Evolutionary conservation across 1,139 yeast species (phyloP).

Genomic region (Candida labiduridarum): DNA sequence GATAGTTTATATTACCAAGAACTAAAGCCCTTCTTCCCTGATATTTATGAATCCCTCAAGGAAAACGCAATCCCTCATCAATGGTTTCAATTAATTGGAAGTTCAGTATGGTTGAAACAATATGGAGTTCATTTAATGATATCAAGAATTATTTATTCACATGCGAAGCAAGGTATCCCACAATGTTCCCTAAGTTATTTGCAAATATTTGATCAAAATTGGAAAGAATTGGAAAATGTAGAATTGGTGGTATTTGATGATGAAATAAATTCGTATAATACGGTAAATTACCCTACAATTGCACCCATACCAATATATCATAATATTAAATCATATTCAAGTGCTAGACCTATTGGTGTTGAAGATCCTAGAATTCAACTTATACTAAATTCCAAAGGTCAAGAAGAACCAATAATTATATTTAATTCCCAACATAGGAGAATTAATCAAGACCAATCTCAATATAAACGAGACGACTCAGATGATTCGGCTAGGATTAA

Average conservation of each 20-base stretch:
- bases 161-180: conserved; percentile 32
- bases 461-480: too few relatives aligned
- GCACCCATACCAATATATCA: conserved; percentile 34
- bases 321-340: conserved; percentile 22
- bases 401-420: conserved; percentile 32
- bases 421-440: conserved; percentile 31
- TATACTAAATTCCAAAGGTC: conserved; percentile 32
- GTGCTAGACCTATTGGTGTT: conserved; percentile 39
- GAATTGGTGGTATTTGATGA: conserved; percentile 37
- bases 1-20: conserved; percentile 23
- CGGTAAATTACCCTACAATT: conserved; percentile 26
- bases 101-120: conserved; percentile 43
- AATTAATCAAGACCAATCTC: conserved; percentile 16
- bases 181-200: conserved; percentile 36
- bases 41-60: conserved; percentile 27
- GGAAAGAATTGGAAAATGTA: conserved; percentile 39
- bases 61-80: conserved; percentile 29
- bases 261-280: conserved; percentile 11
- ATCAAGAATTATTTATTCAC: conserved; percentile 37
- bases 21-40: conserved; percentile 28
- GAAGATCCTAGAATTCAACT: conserved; percentile 50
- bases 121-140: conserved; percentile 43
- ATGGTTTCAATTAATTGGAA: conserved; percentile 43
- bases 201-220: conserved; percentile 38
- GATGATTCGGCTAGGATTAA: conserved; percentile 15